Percentiles rank a stretch among this genome's conserved stretches.
These are phyloP conservation scores for Pleurotus cornucopiae DNA, from an alignment of 768 basidiomycete genomes.

Conservation along the genomic window DNA sequence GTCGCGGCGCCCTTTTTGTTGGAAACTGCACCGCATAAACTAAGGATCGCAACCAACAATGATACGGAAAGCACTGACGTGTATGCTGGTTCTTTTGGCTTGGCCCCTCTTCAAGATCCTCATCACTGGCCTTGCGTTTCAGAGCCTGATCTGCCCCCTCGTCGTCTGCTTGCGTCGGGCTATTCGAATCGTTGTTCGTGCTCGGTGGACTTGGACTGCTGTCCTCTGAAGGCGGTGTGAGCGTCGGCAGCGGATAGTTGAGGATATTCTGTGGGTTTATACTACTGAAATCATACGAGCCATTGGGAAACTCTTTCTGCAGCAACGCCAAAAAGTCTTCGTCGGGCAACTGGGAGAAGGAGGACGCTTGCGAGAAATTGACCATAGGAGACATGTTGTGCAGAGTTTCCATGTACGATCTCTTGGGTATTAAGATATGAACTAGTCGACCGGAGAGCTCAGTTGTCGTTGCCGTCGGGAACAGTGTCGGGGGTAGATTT, in stretches of 20 bases:
- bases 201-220: conserved; percentile 77
- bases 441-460: too few species aligned
- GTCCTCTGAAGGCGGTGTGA: conserved; percentile 67
- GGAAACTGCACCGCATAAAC: conserved; percentile 7
- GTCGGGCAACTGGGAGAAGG: conserved; percentile 64
- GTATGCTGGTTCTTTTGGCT: conserved; percentile 65
- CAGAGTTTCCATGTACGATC: conserved; percentile 44
- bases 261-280: conserved; percentile 61
- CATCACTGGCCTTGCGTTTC: conserved; percentile 77
- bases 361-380: conserved; percentile 57
- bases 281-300: conserved; percentile 29
- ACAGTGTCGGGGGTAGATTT: background rate
- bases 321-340: conserved; percentile 76
- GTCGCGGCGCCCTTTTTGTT: conserved; percentile 22
- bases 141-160: conserved; percentile 44
- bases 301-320: conserved; percentile 64
- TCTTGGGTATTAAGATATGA: too few species aligned
- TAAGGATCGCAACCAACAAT: background rate
- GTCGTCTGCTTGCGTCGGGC: conserved; percentile 27
- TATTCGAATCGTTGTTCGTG: conserved; percentile 24
- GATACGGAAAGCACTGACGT: conserved; percentile 32
- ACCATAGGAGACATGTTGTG: conserved; percentile 51
- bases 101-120: conserved; percentile 56
- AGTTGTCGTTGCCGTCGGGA: background rate
- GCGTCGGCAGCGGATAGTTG: conserved; percentile 42